Percentiles rank a stretch among this genome's conserved stretches.
Evolutionary conservation across 2,329 filamentous ascomycete species (phyloP).

Genomic region (Hypoxylon sp.): DNA sequence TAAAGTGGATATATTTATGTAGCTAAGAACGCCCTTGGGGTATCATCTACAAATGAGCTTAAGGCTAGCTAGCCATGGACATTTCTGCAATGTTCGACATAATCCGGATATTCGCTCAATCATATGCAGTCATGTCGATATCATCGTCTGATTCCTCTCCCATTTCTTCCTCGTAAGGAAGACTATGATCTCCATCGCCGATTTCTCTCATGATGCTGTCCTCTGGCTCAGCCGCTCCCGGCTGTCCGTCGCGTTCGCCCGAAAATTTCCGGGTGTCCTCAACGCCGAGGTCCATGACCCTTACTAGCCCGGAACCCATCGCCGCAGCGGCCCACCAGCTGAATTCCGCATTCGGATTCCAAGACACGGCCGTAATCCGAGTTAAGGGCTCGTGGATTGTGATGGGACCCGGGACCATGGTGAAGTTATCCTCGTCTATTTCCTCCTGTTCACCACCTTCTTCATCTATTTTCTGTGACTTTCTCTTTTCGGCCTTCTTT

Average conservation of each 20-base stretch:
- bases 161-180: constrained; percentile 29
- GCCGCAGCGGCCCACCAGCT: constrained; percentile 77
- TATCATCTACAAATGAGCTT: constrained; percentile 8
- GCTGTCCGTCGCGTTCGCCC: constrained; percentile 28
- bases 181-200: constrained; percentile 21
- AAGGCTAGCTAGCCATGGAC: no score
- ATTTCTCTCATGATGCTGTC: constrained; percentile 8
- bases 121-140: constrained; percentile 28
- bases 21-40: constrained; percentile 1
- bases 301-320: constrained; percentile 76
- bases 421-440: constrained; percentile 51
- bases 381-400: constrained; percentile 74
- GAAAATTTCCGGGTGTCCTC: constrained; percentile 44
- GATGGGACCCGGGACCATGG: constrained; percentile 57
- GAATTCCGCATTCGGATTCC: constrained; percentile 77
- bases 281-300: constrained; percentile 75
- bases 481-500: constrained; percentile 57
- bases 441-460: constrained; percentile 42
- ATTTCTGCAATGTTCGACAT: background rate
- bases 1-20: background rate
- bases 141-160: constrained; percentile 35
- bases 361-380: constrained; percentile 72
- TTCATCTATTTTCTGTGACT: constrained; percentile 43
- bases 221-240: constrained; percentile 16
- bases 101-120: constrained; percentile 9